Percentiles rank a stretch among this genome's conserved stretches.
phyloP scores from a whole-genome alignment of 352 stramenopile genomes.

The Pythium dissotocum region DNA sequence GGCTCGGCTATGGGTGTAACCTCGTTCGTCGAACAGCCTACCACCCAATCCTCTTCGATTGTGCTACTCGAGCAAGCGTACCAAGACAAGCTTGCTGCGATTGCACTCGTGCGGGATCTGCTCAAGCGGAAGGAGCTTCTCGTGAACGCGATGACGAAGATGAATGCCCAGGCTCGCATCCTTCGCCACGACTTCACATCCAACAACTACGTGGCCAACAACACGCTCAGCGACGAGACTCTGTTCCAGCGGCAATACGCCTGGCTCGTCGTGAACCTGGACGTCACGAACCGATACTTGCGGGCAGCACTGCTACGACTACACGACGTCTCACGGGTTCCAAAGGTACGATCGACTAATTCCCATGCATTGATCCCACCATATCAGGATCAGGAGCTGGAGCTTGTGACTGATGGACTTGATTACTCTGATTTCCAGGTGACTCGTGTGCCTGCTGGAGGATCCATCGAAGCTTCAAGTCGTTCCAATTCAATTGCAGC shows the following conservation, averaged over 20 bases:
- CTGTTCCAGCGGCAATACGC: conserved; percentile 59
- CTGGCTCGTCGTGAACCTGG: conserved; percentile 69
- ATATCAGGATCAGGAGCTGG: neutral
- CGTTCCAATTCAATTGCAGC: neutral
- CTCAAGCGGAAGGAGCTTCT: conserved; percentile 78
- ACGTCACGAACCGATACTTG: conserved; percentile 63
- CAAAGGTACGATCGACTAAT: conserved; percentile 14
- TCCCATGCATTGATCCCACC: neutral
- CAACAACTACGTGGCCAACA: conserved; percentile 24
- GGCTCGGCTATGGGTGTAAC: neutral
- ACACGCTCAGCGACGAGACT: conserved; percentile 28
- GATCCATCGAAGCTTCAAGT: neutral
- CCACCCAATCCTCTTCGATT: neutral
- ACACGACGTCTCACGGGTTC: conserved; percentile 34
- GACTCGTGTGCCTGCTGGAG: neutral
- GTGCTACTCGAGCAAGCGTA: conserved; percentile 22
- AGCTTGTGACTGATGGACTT: neutral
- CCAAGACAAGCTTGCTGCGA: conserved; percentile 40
- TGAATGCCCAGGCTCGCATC: conserved; percentile 47
- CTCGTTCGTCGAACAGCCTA: neutral
- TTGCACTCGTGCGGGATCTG: conserved; percentile 57
- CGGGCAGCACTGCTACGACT: conserved; percentile 56
- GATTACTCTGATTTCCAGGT: neutral
- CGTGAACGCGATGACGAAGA: conserved; percentile 38
- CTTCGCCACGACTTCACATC: conserved; percentile 12